Base-by-base conservation (phyloP, 2,329 filamentous ascomycete species). In the Neonectria coccinea region DNA sequence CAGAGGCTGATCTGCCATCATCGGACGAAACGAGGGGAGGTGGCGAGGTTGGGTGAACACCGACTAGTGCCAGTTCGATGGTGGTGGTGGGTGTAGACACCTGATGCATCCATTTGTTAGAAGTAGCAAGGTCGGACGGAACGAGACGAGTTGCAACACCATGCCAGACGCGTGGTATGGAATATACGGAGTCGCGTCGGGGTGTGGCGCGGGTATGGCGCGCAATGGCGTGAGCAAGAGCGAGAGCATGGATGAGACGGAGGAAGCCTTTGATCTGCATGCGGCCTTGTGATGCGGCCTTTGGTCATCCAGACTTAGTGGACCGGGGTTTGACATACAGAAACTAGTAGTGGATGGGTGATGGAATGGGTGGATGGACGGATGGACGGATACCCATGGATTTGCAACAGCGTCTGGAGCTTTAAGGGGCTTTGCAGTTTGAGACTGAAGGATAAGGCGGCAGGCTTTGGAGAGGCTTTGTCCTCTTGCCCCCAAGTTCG, bases 161-260 rank as follows among this genome's bases (percentile, higher is more conserved):
- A 74, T 39, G 45, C 52, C 11, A 60, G 63, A 72, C 70, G 71
- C 66, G 72, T 73, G 62, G 61, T 70, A 74, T 71, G 59, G 56
- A 52, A 44, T 51, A 56, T 45, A 41, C 47, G 54, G 42, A 70
- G 70, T 69, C 72, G 67, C 70, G 72, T 68, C 59, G 36, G 54
- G 56, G 42, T n/a, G 36, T 67, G 50, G 61, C 58, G 57, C 55
- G 54, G 57, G 48, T n/a, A 61, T 59, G 55, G 51, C 36, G 71
- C 66, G 67, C 66, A 56, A 61, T 57, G 63, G 59, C 52, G 39
- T 36, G 60, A 54, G 58, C 36, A 45, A 56, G 45, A 47, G 58
- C 36, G 48, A 56, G 45, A 54, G 29, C 44, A 56, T 50, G 42
- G 50, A 60, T 57, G 52, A 60, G 54, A 47, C 41, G 52, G 58